Conservation (phyloP, 495 filamentous ascomycete genomes). For the Penicillium egyptiacum region DNA sequence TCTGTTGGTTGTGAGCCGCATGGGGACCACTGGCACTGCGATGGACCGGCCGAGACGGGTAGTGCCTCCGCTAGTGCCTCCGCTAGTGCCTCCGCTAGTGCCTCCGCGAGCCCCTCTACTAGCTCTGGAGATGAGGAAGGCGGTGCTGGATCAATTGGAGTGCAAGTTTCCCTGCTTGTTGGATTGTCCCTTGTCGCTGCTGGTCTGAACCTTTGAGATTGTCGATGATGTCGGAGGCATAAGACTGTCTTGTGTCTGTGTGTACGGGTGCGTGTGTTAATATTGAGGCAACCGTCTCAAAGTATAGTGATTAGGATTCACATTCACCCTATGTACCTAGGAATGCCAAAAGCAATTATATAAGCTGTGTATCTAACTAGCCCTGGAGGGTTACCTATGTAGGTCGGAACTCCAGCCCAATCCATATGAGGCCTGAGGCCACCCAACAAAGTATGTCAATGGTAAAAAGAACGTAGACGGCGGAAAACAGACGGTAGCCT, state of each 20-base stretch:
- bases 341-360: too few relatives aligned
- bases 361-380: too few relatives aligned
- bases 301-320: too few relatives aligned
- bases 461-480: background rate
- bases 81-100: background rate
- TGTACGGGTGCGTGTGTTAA: background rate
- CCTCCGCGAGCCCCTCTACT: background rate
- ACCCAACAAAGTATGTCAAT: background rate
- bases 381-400: too few relatives aligned
- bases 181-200: constrained; percentile 2
- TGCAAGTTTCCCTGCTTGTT: background rate
- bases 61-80: background rate
- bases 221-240: too few relatives aligned
- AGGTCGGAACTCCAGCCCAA: too few relatives aligned
- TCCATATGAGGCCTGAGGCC: too few relatives aligned
- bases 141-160: background rate
- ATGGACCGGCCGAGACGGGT: constrained; percentile 23
- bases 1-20: constrained; percentile 32
- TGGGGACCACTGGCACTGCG: constrained; percentile 34
- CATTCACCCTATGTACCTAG: too few relatives aligned
- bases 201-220: constrained; percentile 1
- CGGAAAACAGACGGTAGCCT: background rate
- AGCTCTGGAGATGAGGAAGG: background rate
- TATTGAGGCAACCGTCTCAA: background rate
- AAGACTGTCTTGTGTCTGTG: too few relatives aligned